phyloP scores from a whole-genome alignment of 1,284 basidiomycete genomes.

The Ganoderma resinaceum region DNA sequence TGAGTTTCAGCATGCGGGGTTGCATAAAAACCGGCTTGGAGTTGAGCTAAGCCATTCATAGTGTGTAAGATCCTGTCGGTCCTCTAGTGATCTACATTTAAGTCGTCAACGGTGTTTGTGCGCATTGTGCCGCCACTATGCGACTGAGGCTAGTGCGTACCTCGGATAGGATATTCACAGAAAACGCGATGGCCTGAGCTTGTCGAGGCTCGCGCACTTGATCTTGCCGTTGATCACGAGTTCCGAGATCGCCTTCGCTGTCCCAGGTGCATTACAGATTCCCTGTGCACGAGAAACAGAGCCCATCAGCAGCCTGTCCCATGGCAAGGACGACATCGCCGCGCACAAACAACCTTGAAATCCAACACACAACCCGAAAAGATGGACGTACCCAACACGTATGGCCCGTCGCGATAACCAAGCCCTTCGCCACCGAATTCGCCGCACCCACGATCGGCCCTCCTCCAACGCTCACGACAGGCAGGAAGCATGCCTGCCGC shows the following conservation, averaged over 20 bases:
- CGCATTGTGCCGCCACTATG: neutral
- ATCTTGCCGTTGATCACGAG: slow-evolving; percentile 64
- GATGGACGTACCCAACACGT: slow-evolving; percentile 52
- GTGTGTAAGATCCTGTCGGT: too few species aligned
- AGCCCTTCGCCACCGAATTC: slow-evolving; percentile 52
- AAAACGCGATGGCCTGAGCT: slow-evolving; percentile 40
- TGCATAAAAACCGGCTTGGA: too few species aligned
- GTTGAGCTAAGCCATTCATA: neutral
- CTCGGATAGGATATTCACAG: slow-evolving; percentile 17
- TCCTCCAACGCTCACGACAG: slow-evolving; percentile 53
- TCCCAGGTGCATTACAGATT: slow-evolving; percentile 77
- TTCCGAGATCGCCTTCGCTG: slow-evolving; percentile 65
- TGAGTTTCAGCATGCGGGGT: too few species aligned
- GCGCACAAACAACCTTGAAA: neutral
- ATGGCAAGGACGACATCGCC: neutral
- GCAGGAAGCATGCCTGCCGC: slow-evolving; percentile 76
- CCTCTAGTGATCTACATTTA: too few species aligned
- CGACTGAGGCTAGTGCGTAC: neutral
- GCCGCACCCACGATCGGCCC: slow-evolving; percentile 72
- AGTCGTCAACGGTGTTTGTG: neutral
- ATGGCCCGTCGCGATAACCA: slow-evolving; percentile 72
- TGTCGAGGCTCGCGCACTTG: slow-evolving; percentile 55
- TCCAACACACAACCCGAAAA: neutral
- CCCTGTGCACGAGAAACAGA: slow-evolving; percentile 49
- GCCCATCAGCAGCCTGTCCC: neutral